Evolutionary conservation across 2,329 filamentous ascomycete genomes (phyloP), one percentile per base, ranked within the genome.

Genomic region (Verticillium nubilum): DNA sequence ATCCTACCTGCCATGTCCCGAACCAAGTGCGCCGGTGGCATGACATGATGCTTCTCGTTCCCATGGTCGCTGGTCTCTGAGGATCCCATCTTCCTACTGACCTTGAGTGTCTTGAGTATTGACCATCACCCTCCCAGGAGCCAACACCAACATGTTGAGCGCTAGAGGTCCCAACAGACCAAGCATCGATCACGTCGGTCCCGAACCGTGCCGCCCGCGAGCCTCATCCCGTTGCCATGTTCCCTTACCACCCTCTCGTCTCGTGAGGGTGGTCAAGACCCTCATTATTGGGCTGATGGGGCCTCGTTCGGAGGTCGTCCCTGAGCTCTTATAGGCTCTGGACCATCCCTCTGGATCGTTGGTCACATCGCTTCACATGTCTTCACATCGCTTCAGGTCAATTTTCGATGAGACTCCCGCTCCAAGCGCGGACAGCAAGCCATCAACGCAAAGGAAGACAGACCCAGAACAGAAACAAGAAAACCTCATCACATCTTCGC

Each of bases 51-150:
- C 15, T 58, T 17, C 35, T 42, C 56, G 53, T 62, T 35, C 12
- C 57, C 27, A 27, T 28, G n/a, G n/a, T n/a, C n/a, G 58, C 56
- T 57, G 54, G 58, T 35, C 55, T 58, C 55, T 57, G 23, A 63
- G 35, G 59, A 59, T 56, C 26, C 28, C 35, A 27, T n/a, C 47
- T 35, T 31, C 26, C 17, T 52, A 37, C 54, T 50, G 31, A 42
- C 59, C 47, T 47, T 37, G 47, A 52, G 35, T 54, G 15, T 57
- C 42, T 33, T 33, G 47, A 19, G 5, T 17, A 5, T 17, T 15
- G 13, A 37, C 15, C 33, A 17, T 37, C 33, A 17, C 17, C 33
- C 28, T 37, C 57, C 15, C 33, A 6, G 33, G 17, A n/a, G 3
- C 33, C 33, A n/a, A n/a, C n/a, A n/a, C 15, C 33, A n/a, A 3